Evolutionary conservation across 306 rosid species (phyloP).

Genomic region (Gastrolobium villosum): DNA sequence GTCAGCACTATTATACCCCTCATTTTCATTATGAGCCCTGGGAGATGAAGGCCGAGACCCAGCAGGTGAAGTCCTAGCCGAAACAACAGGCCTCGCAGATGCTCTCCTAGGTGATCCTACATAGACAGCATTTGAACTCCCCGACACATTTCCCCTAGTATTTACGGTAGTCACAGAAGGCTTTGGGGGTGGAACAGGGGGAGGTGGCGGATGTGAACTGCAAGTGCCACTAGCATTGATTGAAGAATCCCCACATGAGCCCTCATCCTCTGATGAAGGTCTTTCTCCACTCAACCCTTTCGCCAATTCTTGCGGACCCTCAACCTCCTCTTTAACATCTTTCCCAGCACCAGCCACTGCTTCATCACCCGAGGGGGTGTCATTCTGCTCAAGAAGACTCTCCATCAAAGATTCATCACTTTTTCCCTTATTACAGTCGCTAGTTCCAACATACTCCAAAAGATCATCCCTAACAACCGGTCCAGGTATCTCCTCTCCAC

Average conservation of each 20-base stretch:
- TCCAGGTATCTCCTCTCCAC: conserved; percentile 61
- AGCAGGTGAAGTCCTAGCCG: conserved; percentile 78
- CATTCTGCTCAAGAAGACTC: conserved; percentile 57
- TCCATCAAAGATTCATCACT: conserved; percentile 58
- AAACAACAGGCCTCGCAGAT: conserved; percentile 76
- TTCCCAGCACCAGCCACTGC: conserved; percentile 56
- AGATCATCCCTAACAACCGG: conserved; percentile 59
- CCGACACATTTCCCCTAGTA: conserved; percentile 62
- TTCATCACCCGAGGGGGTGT: conserved; percentile 52
- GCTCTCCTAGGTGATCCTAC: conserved; percentile 78
- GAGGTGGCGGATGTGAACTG: conserved; percentile 82
- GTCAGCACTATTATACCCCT: conserved; percentile 96
- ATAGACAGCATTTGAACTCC: conserved; percentile 62
- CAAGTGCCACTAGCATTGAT: conserved; percentile 45
- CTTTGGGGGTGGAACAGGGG: conserved; percentile 92
- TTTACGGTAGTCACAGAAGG: conserved; percentile 63
- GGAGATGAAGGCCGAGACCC: conserved; percentile 93
- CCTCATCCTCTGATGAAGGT: conserved; percentile 52
- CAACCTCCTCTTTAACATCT: conserved; percentile 55
- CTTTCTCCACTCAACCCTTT: conserved; percentile 54
- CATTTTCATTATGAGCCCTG: conserved; percentile 86
- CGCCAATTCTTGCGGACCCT: conserved; percentile 50
- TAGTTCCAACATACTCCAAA: conserved; percentile 47
- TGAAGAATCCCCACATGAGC: conserved; percentile 48
- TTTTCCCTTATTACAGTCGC: conserved; percentile 59